Evolutionary conservation across 2,329 filamentous ascomycete species (phyloP).

Genomic region (Aspergillus pseudoglaucus): DNA sequence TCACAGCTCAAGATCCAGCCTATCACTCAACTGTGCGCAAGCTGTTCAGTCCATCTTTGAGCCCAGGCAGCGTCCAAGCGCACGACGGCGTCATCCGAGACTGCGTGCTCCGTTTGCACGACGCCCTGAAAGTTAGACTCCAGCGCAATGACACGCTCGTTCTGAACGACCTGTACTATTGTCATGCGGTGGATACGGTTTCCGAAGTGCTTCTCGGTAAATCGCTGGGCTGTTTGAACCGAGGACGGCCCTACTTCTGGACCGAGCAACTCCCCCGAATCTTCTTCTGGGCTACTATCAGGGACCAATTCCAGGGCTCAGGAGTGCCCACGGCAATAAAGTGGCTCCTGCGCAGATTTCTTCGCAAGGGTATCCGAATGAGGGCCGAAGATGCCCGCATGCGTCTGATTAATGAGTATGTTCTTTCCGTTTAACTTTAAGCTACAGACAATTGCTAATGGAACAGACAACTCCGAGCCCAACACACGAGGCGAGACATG

Average conservation of each 20-base stretch:
- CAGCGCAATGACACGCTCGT: conserved; percentile 5
- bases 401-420: conserved; percentile 19
- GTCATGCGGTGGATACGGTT: conserved; percentile 19
- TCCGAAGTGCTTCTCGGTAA: conserved; percentile 20
- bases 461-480: conserved; percentile 15
- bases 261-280: conserved; percentile 20
- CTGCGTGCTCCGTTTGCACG: conserved; percentile 16
- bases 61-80: conserved; percentile 14
- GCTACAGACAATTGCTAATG: neutral
- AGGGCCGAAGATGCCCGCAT: conserved; percentile 17
- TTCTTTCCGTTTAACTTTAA: neutral
- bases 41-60: conserved; percentile 19
- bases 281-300: conserved; percentile 21
- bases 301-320: conserved; percentile 20
- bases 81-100: conserved; percentile 16
- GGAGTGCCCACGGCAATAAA: conserved; percentile 20
- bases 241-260: conserved; percentile 20
- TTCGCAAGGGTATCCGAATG: conserved; percentile 18
- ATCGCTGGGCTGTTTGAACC: conserved; percentile 17
- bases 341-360: conserved; percentile 18
- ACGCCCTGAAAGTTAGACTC: conserved; percentile 8
- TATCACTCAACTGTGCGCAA: conserved; percentile 19
- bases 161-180: conserved; percentile 19
- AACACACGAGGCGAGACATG: conserved; percentile 17
- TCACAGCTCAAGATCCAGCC: conserved; percentile 16